Percentiles rank a stretch among this genome's conserved stretches.
Evolutionary conservation across 495 filamentous ascomycete species (phyloP).

Genomic region (Extremus antarcticus): DNA sequence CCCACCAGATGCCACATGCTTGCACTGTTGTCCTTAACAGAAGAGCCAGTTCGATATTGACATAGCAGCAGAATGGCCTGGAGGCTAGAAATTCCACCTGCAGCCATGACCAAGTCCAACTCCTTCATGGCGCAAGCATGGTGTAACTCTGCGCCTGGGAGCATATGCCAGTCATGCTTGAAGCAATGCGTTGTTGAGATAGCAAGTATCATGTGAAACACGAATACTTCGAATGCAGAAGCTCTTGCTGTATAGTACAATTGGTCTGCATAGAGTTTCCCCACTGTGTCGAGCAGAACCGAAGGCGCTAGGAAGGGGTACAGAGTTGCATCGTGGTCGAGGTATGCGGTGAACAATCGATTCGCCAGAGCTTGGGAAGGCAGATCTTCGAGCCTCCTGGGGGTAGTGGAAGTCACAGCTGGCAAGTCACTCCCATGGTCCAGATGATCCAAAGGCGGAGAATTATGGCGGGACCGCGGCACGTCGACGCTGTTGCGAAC

Average conservation of each 20-base stretch:
- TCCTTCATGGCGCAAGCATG: constrained; percentile 5
- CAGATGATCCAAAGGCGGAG: background rate
- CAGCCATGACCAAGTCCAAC: constrained; percentile 2
- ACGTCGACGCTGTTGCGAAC: background rate
- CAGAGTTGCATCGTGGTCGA: constrained; percentile 4
- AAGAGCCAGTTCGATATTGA: constrained; percentile 5
- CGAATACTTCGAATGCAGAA: constrained; percentile 7
- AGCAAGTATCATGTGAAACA: constrained; percentile 14
- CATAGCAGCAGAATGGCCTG: constrained; percentile 11
- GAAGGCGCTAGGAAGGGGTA: constrained; percentile 10
- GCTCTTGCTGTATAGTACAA: constrained; percentile 7
- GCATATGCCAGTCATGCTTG: constrained; percentile 7
- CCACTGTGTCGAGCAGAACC: background rate
- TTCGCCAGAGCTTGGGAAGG: constrained; percentile 1
- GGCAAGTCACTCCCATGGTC: background rate
- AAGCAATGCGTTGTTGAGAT: constrained; percentile 4
- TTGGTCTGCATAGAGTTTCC: background rate
- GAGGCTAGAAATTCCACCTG: constrained; percentile 3
- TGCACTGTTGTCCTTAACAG: constrained; percentile 3
- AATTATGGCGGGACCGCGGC: background rate
- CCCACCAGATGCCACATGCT: constrained; percentile 16
- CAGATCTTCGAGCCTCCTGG: constrained; percentile 2
- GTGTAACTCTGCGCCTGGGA: background rate
- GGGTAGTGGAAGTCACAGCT: background rate
- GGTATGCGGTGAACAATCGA: constrained; percentile 1